phyloP scores from a whole-genome alignment of 331 rosid genomes.

The Malus hybrid region DNA sequence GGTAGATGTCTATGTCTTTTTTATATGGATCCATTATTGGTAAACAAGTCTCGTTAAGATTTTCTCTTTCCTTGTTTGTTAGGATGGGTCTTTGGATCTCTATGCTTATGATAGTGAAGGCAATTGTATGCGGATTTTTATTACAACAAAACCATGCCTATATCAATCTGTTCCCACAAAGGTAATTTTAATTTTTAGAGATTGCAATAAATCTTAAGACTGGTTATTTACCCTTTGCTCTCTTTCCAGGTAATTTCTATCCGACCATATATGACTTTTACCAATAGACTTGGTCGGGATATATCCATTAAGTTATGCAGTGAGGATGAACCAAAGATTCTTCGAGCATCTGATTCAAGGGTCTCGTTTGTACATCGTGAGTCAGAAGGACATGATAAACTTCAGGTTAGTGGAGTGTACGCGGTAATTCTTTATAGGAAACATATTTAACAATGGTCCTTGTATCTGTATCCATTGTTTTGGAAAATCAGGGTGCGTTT shows the following conservation, averaged over 20 bases:
- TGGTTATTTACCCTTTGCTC: slow-evolving; percentile 2
- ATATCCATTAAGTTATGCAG: slow-evolving; percentile 57
- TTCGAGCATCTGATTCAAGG: slow-evolving; percentile 74
- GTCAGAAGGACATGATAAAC: slow-evolving; percentile 56
- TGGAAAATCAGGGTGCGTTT: neutral
- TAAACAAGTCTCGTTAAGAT: slow-evolving; percentile 6
- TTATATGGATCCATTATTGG: neutral
- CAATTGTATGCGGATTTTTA: slow-evolving; percentile 63
- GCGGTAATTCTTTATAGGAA: neutral
- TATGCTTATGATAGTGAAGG: slow-evolving; percentile 74
- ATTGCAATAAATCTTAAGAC: slow-evolving; percentile 1
- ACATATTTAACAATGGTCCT: neutral
- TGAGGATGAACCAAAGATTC: slow-evolving; percentile 82
- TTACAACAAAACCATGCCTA: slow-evolving; percentile 81
- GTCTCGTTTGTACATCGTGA: slow-evolving; percentile 49
- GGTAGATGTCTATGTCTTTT: slow-evolving; percentile 35
- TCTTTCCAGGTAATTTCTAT: slow-evolving; percentile 62
- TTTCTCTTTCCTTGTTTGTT: slow-evolving; percentile 9
- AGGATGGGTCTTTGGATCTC: slow-evolving; percentile 93
- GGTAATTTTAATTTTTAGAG: slow-evolving; percentile 38
- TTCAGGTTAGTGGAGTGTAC: slow-evolving; percentile 56
- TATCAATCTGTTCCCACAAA: slow-evolving; percentile 84
- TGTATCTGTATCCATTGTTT: neutral
- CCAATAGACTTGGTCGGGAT: slow-evolving; percentile 89
- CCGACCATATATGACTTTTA: slow-evolving; percentile 90